Base-by-base conservation (phyloP, 1,284 basidiomycete species). In the Cerrena zonata region DNA sequence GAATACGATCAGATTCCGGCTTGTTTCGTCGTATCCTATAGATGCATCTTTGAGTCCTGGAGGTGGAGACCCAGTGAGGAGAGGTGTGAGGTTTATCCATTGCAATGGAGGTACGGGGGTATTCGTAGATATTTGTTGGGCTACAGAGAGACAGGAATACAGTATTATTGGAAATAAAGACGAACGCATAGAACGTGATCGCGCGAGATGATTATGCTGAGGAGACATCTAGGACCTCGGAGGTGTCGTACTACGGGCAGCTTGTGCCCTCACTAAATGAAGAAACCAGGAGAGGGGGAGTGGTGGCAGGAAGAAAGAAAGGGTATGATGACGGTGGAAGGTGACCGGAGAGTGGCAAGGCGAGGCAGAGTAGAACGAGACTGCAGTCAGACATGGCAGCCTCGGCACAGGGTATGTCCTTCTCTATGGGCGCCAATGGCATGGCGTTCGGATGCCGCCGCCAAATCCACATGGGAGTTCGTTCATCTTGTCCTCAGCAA, bases 41-140 rank as follows among this genome's bases (percentile, higher is more conserved):
- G 82, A 77, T 11, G 86, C 78, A 60, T 87, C 82, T 64, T 79
- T 85, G 56, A 89, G 73, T 22, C 83, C 77, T 7, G 84, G 81
- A 2, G 83, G 76, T 25, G 71, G 58, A 4, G 80, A 62, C 26
- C 84, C 84, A 24, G 64, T 66, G 41, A 85, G 67, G 45, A 79
- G 67, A 52, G 55, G 51, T 15, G 82, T 78, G 57, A 90, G 69
- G 64, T 88, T 86, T 60, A 90, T 78, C 87, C 87, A 90, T 70
- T 70, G 69, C 18, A 70, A 59, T 34, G 69, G 70, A 3, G 71
- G 71, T 11, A 70, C 57, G 18, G 65, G 62, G 37, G 67, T 69
- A 55, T 34, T 61, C 3, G 72, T 72, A 18, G 72, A 68, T 49
- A 73, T 67, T 52, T 59, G 47, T 49, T 63, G 62, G 47, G 65